Base-by-base conservation (phyloP, 441 rosid genomes). In the Populus hybrid region DNA sequence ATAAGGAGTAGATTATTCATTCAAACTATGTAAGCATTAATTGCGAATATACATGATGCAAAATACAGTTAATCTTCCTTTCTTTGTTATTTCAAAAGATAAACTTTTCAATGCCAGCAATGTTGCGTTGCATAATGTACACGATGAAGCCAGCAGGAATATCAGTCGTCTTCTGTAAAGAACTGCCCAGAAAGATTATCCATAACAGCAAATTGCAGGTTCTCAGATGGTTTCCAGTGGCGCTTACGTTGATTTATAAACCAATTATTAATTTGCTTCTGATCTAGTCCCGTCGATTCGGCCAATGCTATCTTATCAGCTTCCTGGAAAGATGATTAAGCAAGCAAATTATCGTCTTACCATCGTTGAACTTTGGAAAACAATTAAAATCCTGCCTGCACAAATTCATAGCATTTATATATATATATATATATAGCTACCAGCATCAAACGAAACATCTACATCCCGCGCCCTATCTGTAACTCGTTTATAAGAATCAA, bases 191-290 rank as follows among this genome's bases (percentile, higher is more conserved):
- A 86, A 46, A 88, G 81, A 72, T 81, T 88, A 71, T 88, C 93
- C 91, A 79, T 81, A 68, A 89, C 82, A 14, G 81, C 82, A 42
- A 86, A 89, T 59, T 90, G 92, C 97, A 91, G 91, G 90, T 86
- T 87, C 80, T 93, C 97, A 0, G 96, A 85, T 1, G 98, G 96
- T 73, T 93, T 95, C 99, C 99, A 95, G 82, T 95, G 98, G 1
- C 99, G 93, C 86, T 95, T 93, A 72, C 98, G 78, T 82, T 95
- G 99, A 82, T 95, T 95, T 82, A 95, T 95, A 82, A 95, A 95
- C 99, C 99, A 95, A 50, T 95, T 95, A 79, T 93, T 95, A 53
- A 95, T 95, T 85, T 93, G 99, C 80, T 91, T 95, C 88, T 90
- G 99, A 85, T 95, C 96, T 50, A 95, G 82, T 0, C 99, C 98